These are phyloP conservation scores for Russula foetens DNA, from an alignment of 768 basidiomycete genomes.

Conservation along the genomic window DNA sequence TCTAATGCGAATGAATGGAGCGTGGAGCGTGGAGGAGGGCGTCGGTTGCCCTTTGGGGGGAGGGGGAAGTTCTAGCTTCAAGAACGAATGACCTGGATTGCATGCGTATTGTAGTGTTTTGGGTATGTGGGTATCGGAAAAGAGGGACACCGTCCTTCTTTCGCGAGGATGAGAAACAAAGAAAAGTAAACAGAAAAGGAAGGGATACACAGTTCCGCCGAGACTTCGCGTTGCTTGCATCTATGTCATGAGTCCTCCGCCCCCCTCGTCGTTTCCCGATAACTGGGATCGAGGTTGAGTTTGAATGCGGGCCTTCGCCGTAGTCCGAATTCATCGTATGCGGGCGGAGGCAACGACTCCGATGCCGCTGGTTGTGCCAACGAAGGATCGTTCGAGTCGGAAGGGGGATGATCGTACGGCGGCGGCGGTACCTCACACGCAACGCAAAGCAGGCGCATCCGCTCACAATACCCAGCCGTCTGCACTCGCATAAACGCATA, in stretches of 20 bases:
- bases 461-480: slow-evolving; percentile 2
- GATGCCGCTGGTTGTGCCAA: not conserved
- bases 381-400: not conserved
- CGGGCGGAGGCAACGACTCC: not conserved
- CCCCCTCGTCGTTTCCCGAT: not conserved
- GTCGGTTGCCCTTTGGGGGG: not conserved
- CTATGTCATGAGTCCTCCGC: not conserved
- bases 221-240: not conserved
- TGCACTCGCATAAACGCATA: not conserved
- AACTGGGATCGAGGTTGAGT: not conserved
- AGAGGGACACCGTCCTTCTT: not conserved
- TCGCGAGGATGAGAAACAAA: too few relatives aligned
- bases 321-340: not conserved
- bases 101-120: not conserved
- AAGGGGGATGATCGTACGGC: not conserved
- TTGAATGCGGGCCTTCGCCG: not conserved
- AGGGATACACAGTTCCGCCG: not conserved
- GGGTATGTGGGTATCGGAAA: not conserved
- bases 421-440: slow-evolving; percentile 1
- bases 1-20: not conserved
- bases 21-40: not conserved
- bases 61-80: not conserved
- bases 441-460: slow-evolving; percentile 4
- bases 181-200: not conserved
- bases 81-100: not conserved